Evolutionary conservation across 1,139 yeast genomes (phyloP), one percentile per base, ranked within the genome.

Genomic region (Trichomonascaceae sp.): DNA sequence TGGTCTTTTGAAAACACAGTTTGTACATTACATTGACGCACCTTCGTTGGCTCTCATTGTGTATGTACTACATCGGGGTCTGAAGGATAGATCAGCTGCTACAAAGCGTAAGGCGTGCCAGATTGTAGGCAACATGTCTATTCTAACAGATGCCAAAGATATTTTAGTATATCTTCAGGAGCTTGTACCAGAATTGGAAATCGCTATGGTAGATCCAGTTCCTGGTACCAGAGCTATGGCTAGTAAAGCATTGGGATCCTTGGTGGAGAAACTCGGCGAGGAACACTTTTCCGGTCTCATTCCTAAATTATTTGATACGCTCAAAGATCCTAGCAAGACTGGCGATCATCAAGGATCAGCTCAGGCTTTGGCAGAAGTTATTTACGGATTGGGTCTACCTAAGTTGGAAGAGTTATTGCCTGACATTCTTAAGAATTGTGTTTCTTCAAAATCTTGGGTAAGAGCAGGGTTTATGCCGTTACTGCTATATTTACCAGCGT

Each of bases 281-380:
- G 96, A 87, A 47, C 85, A 83, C 64, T 91, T 95, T 89, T 98
- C 99, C 45, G 87, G 82, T 52, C 83, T 95, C 70, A 87, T 95
- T 63, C 87, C 95, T 53, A 83, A 91, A 60, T 78, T 95, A 58
- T 69, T 93, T 58, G 81, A 75, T 53, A 86, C 95, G 1, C 78
- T 95, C 60, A 81, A 84, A 64, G 96, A 91, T 67, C 91, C 85
- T 60, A 62, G 78, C n/a, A 85, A 83, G 64, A 80, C 90, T 17
- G 97, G 98, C 58, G 98, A 95, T 67, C 83, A 97, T 63, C 80
- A 93, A 60, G 99, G 99, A 57, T 87, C 96, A 55, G 99, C 99
- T 0, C 99, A 95, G 74, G 99, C 96, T 1, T 79, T 93, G 58
- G 83, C 97, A 30, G 99, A 95, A 71, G 96, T 93, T 60, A 80